phyloP scores from a whole-genome alignment of 257 asterid species.

The Nicotiana attenuata region DNA sequence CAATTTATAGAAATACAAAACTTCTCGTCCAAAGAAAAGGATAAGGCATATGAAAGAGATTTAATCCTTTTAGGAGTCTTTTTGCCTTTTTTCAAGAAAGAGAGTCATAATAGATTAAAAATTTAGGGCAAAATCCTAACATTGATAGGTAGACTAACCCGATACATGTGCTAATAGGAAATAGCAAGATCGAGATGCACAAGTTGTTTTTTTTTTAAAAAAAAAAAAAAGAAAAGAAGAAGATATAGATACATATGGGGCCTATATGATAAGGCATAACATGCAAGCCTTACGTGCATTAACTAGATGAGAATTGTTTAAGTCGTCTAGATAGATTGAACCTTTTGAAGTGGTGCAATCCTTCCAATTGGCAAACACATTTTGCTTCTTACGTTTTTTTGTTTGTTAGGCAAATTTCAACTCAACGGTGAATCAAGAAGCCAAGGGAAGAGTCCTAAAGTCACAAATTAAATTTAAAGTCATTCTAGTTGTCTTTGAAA shows the following conservation, averaged over 20 bases:
- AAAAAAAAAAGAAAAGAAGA: no score
- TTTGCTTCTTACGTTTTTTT: not conserved
- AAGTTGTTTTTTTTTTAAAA: no score
- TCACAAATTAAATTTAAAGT: not conserved
- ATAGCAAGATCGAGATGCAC: no score
- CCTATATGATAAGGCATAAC: slow-evolving; percentile 5
- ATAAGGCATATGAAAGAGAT: no score
- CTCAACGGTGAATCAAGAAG: not conserved
- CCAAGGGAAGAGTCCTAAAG: not conserved
- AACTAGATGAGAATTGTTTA: not conserved
- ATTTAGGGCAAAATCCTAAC: no score
- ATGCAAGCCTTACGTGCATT: slow-evolving; percentile 8
- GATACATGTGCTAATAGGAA: no score
- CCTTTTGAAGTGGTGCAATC: not conserved
- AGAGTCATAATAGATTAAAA: no score
- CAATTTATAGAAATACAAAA: no score
- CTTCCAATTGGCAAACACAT: not conserved
- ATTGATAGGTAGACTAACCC: no score
- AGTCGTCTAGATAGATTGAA: slow-evolving; percentile 11
- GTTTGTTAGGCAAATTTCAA: not conserved
- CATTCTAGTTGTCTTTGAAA: slow-evolving; percentile 3
- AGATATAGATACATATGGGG: not conserved
- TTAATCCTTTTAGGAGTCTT: no score
- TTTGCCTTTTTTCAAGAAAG: no score
- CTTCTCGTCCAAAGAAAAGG: no score